Evolutionary conservation across 2,329 filamentous ascomycete genomes (phyloP).

Genomic region (Venturia pyrina): DNA sequence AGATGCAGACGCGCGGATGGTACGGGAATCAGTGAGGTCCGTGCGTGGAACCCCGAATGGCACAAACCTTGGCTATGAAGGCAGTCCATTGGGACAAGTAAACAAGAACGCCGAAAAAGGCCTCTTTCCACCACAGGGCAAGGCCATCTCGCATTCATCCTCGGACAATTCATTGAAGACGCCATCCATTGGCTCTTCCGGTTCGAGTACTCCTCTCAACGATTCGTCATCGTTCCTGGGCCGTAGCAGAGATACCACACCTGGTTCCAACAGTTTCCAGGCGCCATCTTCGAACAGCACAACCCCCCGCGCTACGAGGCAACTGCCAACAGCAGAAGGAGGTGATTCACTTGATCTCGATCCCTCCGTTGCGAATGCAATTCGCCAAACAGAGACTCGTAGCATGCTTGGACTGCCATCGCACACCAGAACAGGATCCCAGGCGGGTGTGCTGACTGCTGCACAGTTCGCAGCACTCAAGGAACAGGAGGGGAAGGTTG

Average conservation of each 20-base stretch:
- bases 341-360: slow-evolving; percentile 1
- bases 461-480: slow-evolving; percentile 59
- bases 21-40: slow-evolving; percentile 11
- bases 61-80: slow-evolving; percentile 3
- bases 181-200: slow-evolving; percentile 10
- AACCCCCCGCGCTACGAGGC: slow-evolving; percentile 16
- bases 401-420: slow-evolving; percentile 8
- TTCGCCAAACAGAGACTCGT: slow-evolving; percentile 2
- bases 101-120: not conserved
- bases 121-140: not conserved
- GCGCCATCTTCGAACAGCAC: slow-evolving; percentile 16
- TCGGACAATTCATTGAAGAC: slow-evolving; percentile 12
- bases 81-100: not conserved
- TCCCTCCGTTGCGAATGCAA: not conserved
- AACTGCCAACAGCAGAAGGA: slow-evolving; percentile 10
- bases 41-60: not conserved
- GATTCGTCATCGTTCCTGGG: not conserved
- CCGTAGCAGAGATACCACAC: not conserved
- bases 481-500: slow-evolving; percentile 47
- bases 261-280: slow-evolving; percentile 13
- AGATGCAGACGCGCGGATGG: slow-evolving; percentile 12
- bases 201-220: slow-evolving; percentile 7
- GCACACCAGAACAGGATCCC: slow-evolving; percentile 9
- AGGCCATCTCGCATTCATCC: slow-evolving; percentile 23
- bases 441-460: slow-evolving; percentile 72